Evolutionary conservation across 352 stramenopile species (phyloP).

Genomic region (Globisporangium ultimum): DNA sequence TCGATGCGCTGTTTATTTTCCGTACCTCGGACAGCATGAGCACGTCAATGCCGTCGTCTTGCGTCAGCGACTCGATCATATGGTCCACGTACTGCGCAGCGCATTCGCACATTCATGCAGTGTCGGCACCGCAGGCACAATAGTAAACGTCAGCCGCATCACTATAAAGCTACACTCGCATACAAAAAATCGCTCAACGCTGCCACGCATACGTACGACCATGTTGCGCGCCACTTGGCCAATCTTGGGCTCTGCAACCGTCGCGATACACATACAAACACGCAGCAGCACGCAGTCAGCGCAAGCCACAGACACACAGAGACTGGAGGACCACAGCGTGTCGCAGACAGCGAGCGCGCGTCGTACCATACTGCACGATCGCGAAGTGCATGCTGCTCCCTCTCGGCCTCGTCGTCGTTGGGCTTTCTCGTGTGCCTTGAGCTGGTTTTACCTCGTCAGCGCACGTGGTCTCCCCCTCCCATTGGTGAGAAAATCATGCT

Average conservation of each 20-base stretch:
- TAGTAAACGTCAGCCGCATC: neutral
- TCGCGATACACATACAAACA: neutral
- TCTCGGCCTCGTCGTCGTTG: neutral
- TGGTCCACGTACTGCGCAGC: slow-evolving; percentile 54
- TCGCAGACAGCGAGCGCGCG: no score
- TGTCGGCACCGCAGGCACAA: no score
- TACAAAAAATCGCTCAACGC: no score
- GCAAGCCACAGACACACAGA: neutral
- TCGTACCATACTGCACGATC: slow-evolving; percentile 80
- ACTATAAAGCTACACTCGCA: neutral
- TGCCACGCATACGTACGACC: slow-evolving; percentile 24
- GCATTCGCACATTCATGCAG: neutral
- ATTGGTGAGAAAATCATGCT: no score
- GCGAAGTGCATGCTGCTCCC: slow-evolving; percentile 53
- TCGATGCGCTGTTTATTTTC: no score
- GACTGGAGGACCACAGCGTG: no score
- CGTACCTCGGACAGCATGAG: slow-evolving; percentile 78
- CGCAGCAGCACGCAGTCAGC: neutral
- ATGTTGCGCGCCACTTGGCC: slow-evolving; percentile 68
- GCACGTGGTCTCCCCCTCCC: neutral
- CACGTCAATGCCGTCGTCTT: slow-evolving; percentile 53
- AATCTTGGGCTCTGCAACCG: slow-evolving; percentile 61
- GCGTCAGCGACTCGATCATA: slow-evolving; percentile 53
- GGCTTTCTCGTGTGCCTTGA: neutral
- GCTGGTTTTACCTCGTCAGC: neutral